Evolutionary conservation across 2,329 filamentous ascomycete species (phyloP).

Genomic region (Tolypocladium tropicale): DNA sequence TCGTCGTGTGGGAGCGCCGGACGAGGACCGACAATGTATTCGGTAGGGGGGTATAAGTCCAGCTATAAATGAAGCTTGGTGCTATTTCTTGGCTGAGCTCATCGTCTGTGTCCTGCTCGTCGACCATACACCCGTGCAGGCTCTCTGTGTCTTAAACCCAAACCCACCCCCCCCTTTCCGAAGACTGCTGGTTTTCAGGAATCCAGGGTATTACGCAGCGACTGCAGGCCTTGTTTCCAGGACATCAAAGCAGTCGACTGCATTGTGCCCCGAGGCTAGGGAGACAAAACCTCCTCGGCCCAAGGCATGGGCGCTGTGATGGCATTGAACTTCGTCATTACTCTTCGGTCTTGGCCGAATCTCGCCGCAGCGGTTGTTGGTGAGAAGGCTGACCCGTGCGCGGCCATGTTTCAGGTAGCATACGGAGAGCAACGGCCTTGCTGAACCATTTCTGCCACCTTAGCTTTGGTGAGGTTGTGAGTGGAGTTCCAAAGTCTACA

Average conservation of each 20-base stretch:
- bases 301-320: no score
- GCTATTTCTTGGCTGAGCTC: background rate
- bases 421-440: background rate
- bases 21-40: constrained; percentile 44
- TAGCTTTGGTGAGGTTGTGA: no score
- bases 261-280: background rate
- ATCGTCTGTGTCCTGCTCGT: background rate
- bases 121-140: background rate
- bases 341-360: background rate
- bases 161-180: no score
- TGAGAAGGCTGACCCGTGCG: background rate
- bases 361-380: background rate
- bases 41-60: constrained; percentile 31
- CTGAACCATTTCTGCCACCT: background rate
- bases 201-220: no score
- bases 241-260: background rate
- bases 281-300: no score
- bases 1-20: constrained; percentile 46
- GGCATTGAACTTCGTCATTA: no score
- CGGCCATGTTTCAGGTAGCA: background rate
- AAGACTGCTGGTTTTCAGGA: background rate
- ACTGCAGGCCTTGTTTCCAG: background rate
- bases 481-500: no score
- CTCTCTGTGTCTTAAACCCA: no score
- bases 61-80: background rate